These are phyloP conservation scores for Fragaria ananassa DNA, from an alignment of 306 rosid species.

Conservation along the genomic window DNA sequence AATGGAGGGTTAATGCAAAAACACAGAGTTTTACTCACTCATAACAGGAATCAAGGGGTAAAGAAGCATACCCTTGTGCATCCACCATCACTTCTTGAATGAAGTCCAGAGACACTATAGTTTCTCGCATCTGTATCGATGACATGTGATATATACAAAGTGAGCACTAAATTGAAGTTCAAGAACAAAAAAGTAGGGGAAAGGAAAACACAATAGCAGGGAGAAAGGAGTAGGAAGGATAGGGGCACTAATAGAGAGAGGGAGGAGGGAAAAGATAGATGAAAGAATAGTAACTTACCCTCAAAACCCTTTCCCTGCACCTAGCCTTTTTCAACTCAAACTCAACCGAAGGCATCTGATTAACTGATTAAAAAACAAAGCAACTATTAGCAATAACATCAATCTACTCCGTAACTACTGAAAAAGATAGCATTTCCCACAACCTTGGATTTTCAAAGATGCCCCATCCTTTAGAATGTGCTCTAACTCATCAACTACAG, in stretches of 20 bases:
- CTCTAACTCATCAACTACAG: constrained; percentile 55
- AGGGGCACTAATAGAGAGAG: not conserved
- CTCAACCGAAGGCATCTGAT: constrained; percentile 67
- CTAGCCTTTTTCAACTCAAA: constrained; percentile 81
- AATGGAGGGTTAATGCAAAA: constrained; percentile 5
- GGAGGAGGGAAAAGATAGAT: not conserved
- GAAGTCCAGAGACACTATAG: constrained; percentile 57
- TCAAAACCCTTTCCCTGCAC: constrained; percentile 65
- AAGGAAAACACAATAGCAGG: not conserved
- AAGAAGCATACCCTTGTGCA: constrained; percentile 47
- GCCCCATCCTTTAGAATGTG: constrained; percentile 58
- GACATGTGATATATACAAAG: constrained; percentile 14
- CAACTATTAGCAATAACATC: constrained; percentile 2
- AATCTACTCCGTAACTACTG: not conserved
- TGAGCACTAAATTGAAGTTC: constrained; percentile 21
- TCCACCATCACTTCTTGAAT: constrained; percentile 62
- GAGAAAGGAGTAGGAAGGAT: not conserved
- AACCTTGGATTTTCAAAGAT: constrained; percentile 85
- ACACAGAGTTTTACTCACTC: constrained; percentile 6
- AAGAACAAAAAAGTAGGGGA: constrained; percentile 2
- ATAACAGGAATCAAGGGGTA: constrained; percentile 21
- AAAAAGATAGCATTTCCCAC: constrained; percentile 1
- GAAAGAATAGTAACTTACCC: constrained; percentile 38
- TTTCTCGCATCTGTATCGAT: constrained; percentile 54
- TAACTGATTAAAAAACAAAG: constrained; percentile 59